phyloP scores from a whole-genome alignment of 2,329 filamentous ascomycete species.

The Sordariomycetes sp. region DNA sequence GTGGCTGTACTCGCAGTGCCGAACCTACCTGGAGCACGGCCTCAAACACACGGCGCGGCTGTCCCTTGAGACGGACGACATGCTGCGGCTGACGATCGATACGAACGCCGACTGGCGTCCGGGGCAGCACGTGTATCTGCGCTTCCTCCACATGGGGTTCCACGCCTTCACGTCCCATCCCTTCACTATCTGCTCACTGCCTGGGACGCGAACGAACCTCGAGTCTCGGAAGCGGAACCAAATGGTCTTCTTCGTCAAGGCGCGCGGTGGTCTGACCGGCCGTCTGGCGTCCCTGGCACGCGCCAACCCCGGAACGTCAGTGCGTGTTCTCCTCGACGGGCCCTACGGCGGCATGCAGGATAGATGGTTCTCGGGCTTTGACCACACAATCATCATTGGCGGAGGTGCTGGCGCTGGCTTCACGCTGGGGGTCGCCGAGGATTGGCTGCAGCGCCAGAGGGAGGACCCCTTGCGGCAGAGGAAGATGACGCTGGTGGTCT shows the following conservation, averaged over 20 bases:
- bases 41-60: constrained; percentile 31
- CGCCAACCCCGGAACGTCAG: constrained; percentile 19
- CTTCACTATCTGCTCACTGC: constrained; percentile 44
- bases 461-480: too few species aligned
- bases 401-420: constrained; percentile 49
- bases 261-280: constrained; percentile 37
- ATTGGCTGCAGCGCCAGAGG: constrained; percentile 9
- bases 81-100: constrained; percentile 30
- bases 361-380: constrained; percentile 24
- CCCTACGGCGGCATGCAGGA: constrained; percentile 45
- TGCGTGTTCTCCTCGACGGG: constrained; percentile 44
- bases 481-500: constrained; percentile 7
- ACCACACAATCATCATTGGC: constrained; percentile 36
- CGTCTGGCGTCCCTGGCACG: constrained; percentile 29
- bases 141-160: constrained; percentile 35
- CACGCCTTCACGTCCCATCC: constrained; percentile 39
- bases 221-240: constrained; percentile 19
- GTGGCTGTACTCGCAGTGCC: constrained; percentile 31
- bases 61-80: constrained; percentile 22
- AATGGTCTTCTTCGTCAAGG: constrained; percentile 44
- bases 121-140: constrained; percentile 46
- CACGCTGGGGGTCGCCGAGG: constrained; percentile 37
- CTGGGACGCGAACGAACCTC: constrained; percentile 12
- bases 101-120: constrained; percentile 35
- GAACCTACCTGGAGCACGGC: constrained; percentile 42